phyloP scores from a whole-genome alignment of 2,329 filamentous ascomycete genomes.

The Pyricularia grisea region DNA sequence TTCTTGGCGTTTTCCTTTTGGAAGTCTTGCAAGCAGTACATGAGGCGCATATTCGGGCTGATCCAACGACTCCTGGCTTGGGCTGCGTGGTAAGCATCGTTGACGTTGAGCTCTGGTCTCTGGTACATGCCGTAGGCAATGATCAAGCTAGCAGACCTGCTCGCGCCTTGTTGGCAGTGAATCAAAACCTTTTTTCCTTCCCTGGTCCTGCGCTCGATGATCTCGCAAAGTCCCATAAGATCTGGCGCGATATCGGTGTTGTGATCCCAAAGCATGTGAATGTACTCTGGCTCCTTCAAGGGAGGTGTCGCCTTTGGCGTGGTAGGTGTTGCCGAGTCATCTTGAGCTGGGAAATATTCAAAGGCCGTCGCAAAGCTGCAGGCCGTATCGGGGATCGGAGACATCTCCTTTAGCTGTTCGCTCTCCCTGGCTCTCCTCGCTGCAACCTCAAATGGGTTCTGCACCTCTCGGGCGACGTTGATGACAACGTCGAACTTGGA shows the following conservation, averaged over 20 bases:
- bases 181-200: constrained; percentile 71
- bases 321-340: constrained; percentile 38
- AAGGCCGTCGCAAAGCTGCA: constrained; percentile 53
- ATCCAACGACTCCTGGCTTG: constrained; percentile 81
- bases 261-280: constrained; percentile 82
- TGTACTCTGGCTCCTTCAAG: constrained; percentile 61
- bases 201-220: constrained; percentile 62
- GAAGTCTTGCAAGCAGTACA: constrained; percentile 83
- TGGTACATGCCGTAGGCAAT: constrained; percentile 79
- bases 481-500: constrained; percentile 72
- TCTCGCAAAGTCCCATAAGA: constrained; percentile 64
- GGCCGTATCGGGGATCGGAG: constrained; percentile 45
- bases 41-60: constrained; percentile 83
- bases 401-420: constrained; percentile 18
- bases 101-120: constrained; percentile 66
- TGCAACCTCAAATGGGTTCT: constrained; percentile 55
- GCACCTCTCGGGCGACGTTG: constrained; percentile 75
- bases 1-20: constrained; percentile 52
- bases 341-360: constrained; percentile 37
- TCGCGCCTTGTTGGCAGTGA: constrained; percentile 81
- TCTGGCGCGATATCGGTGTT: constrained; percentile 79
- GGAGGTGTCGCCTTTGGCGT: constrained; percentile 42
- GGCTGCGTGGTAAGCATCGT: constrained; percentile 73
- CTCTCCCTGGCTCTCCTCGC: constrained; percentile 14
- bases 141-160: constrained; percentile 75